Evolutionary conservation across 1,139 yeast species (phyloP), one percentile per base, ranked within the genome.

Genomic region (Yamadazyma epiphylla): DNA sequence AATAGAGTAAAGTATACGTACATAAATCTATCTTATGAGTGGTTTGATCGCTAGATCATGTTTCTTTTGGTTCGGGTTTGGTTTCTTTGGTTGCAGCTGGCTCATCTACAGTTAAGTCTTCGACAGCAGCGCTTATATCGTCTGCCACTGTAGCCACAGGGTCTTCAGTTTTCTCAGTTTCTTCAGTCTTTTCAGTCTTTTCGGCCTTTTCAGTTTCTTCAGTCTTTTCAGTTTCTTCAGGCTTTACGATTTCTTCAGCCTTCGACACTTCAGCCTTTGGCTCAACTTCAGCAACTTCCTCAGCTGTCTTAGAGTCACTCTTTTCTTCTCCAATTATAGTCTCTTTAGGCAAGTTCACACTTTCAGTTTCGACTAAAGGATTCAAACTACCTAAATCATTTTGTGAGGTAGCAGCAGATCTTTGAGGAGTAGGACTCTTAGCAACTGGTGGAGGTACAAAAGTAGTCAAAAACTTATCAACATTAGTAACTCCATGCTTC

Each of bases 341-440:
- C 40, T 65, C 74, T 47, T 63, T 66, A 11, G 65, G 70, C 28
- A 66, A 53, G 25, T 55, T 53, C 19, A 62, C 60, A 29, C 56
- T 52, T 21, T 61, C 63, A 35, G 58, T 50, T 32, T 53, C 60
- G 27, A 60, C 49, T 41, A 61, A 58, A 2, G 64, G 58, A 29
- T 50, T 51, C 4, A 48, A 32, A 11, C 41, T 45, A 14, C 35
- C 25, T 21, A 42, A 39, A 24, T 42, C 45, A 12, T 36, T 25
- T 8, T 34, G 37, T 6, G 45, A 35, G 11, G 28, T 39, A 15
- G 29, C 36, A n/a, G 43, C 38, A 3, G 49, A 35, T 30, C 41
- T 33, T 15, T 27, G 7, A 8, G 40, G 35, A 27, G 30, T 28
- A 5, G 26, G 32, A 21, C 19, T 25, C 9, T 19, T 32, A 29